These are phyloP conservation scores for Fraxinus anomala DNA, from an alignment of 257 asterid species.

Conservation along the genomic window DNA sequence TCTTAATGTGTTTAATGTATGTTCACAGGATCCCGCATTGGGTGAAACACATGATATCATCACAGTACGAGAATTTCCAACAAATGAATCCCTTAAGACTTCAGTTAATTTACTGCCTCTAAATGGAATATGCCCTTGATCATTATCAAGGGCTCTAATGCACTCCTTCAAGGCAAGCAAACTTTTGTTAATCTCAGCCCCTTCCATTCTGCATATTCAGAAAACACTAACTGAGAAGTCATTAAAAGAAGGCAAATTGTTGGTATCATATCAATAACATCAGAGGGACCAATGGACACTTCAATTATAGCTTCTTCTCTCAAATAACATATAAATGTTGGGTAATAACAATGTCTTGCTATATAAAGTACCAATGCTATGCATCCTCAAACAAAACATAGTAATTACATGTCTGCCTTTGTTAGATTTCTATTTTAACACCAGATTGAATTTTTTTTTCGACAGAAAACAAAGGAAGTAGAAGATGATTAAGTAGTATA, in stretches of 20 bases:
- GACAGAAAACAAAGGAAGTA: background rate
- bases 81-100: slow-evolving; percentile 44
- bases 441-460: background rate
- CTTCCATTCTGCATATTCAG: slow-evolving; percentile 82
- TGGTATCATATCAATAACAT: background rate
- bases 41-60: slow-evolving; percentile 48
- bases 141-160: slow-evolving; percentile 97
- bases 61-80: slow-evolving; percentile 43
- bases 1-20: slow-evolving; percentile 41
- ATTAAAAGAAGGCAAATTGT: background rate
- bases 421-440: background rate
- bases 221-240: background rate
- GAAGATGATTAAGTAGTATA: background rate
- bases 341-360: background rate
- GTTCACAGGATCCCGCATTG: slow-evolving; percentile 42
- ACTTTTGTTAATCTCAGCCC: slow-evolving; percentile 99
- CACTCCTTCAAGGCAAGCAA: slow-evolving; percentile 98
- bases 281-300: background rate
- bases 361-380: background rate
- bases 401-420: background rate
- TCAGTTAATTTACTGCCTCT: slow-evolving; percentile 46
- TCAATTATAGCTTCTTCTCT: background rate
- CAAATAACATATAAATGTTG: background rate
- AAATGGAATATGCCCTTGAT: slow-evolving; percentile 96
- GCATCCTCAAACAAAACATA: slow-evolving; percentile 14